phyloP scores from a whole-genome alignment of 2,329 filamentous ascomycete species.

The Diplodia intermedia region DNA sequence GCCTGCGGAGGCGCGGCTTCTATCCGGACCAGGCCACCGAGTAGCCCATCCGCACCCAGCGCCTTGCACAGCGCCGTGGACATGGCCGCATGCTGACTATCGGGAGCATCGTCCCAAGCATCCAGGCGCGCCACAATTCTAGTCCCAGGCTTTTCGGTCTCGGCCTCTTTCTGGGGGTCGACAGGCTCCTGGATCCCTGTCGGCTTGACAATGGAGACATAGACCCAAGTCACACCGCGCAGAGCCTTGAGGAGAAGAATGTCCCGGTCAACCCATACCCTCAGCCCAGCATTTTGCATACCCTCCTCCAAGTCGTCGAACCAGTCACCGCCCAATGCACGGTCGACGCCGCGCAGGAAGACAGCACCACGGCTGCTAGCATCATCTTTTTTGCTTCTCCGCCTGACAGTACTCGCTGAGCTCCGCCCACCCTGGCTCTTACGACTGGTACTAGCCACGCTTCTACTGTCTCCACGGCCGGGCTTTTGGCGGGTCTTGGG shows the following conservation, averaged over 20 bases:
- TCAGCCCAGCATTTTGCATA: conserved; percentile 63
- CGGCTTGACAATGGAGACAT: conserved; percentile 86
- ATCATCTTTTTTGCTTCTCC: conserved; percentile 66
- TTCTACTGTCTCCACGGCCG: conserved; percentile 69
- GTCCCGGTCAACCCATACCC: conserved; percentile 85
- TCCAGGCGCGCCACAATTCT: conserved; percentile 79
- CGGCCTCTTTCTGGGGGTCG: conserved; percentile 73
- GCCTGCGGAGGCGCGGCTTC: conserved; percentile 79
- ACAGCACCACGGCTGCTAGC: conserved; percentile 68
- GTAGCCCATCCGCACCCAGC: conserved; percentile 73
- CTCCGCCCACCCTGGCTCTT: conserved; percentile 76
- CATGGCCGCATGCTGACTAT: conserved; percentile 78
- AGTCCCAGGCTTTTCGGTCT: conserved; percentile 64
- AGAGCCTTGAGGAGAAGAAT: conserved; percentile 74
- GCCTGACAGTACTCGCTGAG: conserved; percentile 72
- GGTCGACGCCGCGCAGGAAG: conserved; percentile 82
- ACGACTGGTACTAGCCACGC: conserved; percentile 78
- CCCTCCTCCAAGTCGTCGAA: conserved; percentile 70
- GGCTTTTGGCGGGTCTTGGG: conserved; percentile 83
- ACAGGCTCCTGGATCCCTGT: conserved; percentile 74
- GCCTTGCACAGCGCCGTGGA: conserved; percentile 78
- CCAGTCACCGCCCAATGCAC: conserved; percentile 72
- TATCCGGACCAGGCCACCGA: conserved; percentile 86
- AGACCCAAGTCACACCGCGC: conserved; percentile 76
- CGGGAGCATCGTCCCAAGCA: conserved; percentile 86